Evolutionary conservation across 495 filamentous ascomycete genomes (phyloP).

Genomic region (Ascodesmis nigricans): DNA sequence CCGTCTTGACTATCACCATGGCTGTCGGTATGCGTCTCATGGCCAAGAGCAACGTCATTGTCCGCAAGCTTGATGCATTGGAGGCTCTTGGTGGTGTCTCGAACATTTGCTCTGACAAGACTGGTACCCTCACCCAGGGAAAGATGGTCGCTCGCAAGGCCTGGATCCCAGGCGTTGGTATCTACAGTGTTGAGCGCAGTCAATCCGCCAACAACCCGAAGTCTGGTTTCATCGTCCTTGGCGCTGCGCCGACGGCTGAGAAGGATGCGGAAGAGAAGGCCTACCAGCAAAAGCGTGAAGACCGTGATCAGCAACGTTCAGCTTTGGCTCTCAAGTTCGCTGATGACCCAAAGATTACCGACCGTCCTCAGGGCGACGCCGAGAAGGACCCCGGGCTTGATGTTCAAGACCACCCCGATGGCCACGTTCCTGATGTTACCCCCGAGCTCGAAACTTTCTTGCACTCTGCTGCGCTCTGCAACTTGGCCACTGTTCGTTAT

Average conservation of each 20-base stretch:
- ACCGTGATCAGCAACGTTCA: slow-evolving; percentile 17
- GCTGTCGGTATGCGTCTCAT: slow-evolving; percentile 59
- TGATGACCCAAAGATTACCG: slow-evolving; percentile 7
- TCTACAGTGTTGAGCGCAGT: slow-evolving; percentile 36
- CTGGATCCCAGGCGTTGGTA: slow-evolving; percentile 44
- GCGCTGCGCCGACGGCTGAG: slow-evolving; percentile 10
- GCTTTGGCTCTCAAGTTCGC: slow-evolving; percentile 13
- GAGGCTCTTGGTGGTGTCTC: slow-evolving; percentile 70
- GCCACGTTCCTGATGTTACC: slow-evolving; percentile 17
- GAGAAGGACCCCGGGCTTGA: slow-evolving; percentile 17
- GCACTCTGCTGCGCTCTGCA: slow-evolving; percentile 52
- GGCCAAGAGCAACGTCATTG: slow-evolving; percentile 53
- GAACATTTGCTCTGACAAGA: slow-evolving; percentile 80
- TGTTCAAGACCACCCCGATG: slow-evolving; percentile 13
- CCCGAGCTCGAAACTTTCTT: slow-evolving; percentile 40
- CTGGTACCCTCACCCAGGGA: slow-evolving; percentile 61
- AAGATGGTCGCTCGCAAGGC: slow-evolving; percentile 57
- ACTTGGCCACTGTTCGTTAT: slow-evolving; percentile 46
- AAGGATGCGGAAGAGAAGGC: slow-evolving; percentile 12
- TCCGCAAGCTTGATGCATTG: slow-evolving; percentile 57
- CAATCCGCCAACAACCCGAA: slow-evolving; percentile 37
- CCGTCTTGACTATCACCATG: slow-evolving; percentile 51
- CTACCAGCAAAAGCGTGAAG: slow-evolving; percentile 13
- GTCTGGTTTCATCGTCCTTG: slow-evolving; percentile 16
- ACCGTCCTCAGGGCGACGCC: slow-evolving; percentile 4